Evolutionary conservation across 768 basidiomycete genomes (phyloP).

Genomic region (Amanita jacksonii): DNA sequence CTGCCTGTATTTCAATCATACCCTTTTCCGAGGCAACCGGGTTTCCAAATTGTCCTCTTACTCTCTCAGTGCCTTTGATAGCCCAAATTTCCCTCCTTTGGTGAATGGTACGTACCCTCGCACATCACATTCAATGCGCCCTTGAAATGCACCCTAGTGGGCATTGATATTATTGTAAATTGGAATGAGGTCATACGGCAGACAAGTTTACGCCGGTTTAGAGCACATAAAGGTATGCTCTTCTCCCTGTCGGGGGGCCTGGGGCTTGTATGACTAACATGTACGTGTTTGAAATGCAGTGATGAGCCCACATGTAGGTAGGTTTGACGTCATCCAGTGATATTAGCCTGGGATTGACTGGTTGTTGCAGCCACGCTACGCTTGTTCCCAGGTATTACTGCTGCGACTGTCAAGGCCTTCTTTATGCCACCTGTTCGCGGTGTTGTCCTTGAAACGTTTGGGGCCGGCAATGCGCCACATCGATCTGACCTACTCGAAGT

Average conservation of each 20-base stretch:
- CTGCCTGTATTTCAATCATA: slow-evolving; percentile 85
- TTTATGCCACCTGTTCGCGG: slow-evolving; percentile 66
- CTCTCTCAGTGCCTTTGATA: slow-evolving; percentile 75
- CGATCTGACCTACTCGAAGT: slow-evolving; percentile 65
- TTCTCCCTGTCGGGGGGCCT: no score
- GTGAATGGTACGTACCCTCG: slow-evolving; percentile 56
- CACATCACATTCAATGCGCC: neutral
- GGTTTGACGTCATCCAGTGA: slow-evolving; percentile 16
- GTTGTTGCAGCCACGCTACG: slow-evolving; percentile 58
- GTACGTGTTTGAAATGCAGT: slow-evolving; percentile 26
- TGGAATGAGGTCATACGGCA: slow-evolving; percentile 86
- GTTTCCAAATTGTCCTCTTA: slow-evolving; percentile 77
- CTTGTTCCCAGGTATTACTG: slow-evolving; percentile 81
- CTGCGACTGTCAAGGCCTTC: slow-evolving; percentile 65
- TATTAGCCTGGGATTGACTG: slow-evolving; percentile 4
- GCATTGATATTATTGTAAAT: slow-evolving; percentile 83
- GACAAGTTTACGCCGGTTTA: slow-evolving; percentile 68
- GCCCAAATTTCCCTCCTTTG: slow-evolving; percentile 75
- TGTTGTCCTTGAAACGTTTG: slow-evolving; percentile 86
- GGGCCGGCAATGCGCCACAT: slow-evolving; percentile 88
- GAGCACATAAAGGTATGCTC: slow-evolving; percentile 62
- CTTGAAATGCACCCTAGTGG: slow-evolving; percentile 37
- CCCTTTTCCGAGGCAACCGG: slow-evolving; percentile 77
- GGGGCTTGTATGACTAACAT: no score
- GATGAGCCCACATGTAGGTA: slow-evolving; percentile 77